Evolutionary conservation across 1,284 basidiomycete species (phyloP), one percentile per base, ranked within the genome.

Genomic region (Apiotrichum brassicae): DNA sequence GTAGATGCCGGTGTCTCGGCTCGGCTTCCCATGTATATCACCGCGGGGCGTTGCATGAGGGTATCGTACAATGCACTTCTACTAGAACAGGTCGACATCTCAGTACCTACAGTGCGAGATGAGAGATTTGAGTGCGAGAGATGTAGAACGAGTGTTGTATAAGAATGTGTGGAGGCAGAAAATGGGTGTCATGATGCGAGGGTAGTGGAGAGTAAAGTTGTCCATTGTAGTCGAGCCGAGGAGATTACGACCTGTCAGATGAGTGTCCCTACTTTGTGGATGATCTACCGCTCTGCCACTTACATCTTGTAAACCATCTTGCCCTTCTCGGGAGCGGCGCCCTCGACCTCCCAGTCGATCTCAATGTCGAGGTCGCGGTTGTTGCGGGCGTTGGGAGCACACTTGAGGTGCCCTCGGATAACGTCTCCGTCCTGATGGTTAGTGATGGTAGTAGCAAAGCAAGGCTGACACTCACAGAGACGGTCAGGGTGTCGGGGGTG

Each of bases 331-430:
- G 66, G 48, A 51, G 70, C 66, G n/a, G 48, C 48, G n/a, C 75
- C 76, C 24, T 70, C 61, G 23, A 74, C 70, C 63, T 82, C 76
- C 77, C 91, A 94, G 43, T 80, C 75, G 60, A 97, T 82, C 33
- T 74, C 74, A 68, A 97, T 97, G 71, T 97, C 93, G 41, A 97
- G 78, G 70, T 97, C 92, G 46, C 92, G 84, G 71, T 87, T 87
- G 77, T 97, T 97, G 61, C 86, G 81, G 32, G 79, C 77, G 73
- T 97, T 97, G 32, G 92, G 93, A 13, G 84, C 81, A 67, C 90
- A 92, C 19, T 79, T 73, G 38, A 97, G 74, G 32, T 61, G 74
- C 28, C 92, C 93, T 20, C 71, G 74, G 70, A 97, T 82, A 43
- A 75, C 74, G 63, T 95, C 84, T 53, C 83, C 84, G 58, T 83